Percentiles rank a stretch among this genome's conserved stretches.
phyloP scores from a whole-genome alignment of 176 grass and related monocot species.

The Thalia dealbata region DNA sequence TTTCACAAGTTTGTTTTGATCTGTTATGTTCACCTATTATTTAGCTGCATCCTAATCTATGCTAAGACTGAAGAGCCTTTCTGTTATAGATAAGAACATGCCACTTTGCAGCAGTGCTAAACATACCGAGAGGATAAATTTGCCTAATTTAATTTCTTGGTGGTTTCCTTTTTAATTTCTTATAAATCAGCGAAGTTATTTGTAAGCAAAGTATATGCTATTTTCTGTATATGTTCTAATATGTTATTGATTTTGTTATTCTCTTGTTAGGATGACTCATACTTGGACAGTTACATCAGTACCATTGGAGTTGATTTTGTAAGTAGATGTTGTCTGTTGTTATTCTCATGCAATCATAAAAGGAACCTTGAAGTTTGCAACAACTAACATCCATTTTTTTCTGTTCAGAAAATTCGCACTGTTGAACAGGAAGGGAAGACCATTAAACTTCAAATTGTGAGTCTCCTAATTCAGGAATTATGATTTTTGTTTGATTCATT shows the following conservation, averaged over 20 bases:
- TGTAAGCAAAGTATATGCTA: neutral
- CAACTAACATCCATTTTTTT: conserved; percentile 1
- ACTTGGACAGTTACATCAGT: conserved; percentile 82
- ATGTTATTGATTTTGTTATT: conserved; percentile 6
- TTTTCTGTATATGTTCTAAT: neutral
- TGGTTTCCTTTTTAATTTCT: no score
- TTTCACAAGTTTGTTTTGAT: no score
- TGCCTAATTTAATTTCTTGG: no score
- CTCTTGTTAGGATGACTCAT: conserved; percentile 57
- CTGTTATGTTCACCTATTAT: no score
- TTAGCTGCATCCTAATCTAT: no score
- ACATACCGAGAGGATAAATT: no score
- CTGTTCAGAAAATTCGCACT: conserved; percentile 62
- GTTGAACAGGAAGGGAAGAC: conserved; percentile 79
- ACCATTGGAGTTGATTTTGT: conserved; percentile 88
- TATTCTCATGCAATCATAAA: neutral
- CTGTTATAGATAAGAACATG: no score
- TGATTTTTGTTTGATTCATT: neutral
- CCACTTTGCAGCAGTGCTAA: no score
- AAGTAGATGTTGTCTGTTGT: conserved; percentile 23
- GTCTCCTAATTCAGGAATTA: conserved; percentile 6
- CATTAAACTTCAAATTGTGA: conserved; percentile 82
- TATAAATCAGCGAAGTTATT: neutral
- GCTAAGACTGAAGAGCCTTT: no score
- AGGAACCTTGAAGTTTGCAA: neutral